These are phyloP conservation scores for Phytophthora aleatoria DNA, from an alignment of 352 stramenopile species.

Conservation along the genomic window DNA sequence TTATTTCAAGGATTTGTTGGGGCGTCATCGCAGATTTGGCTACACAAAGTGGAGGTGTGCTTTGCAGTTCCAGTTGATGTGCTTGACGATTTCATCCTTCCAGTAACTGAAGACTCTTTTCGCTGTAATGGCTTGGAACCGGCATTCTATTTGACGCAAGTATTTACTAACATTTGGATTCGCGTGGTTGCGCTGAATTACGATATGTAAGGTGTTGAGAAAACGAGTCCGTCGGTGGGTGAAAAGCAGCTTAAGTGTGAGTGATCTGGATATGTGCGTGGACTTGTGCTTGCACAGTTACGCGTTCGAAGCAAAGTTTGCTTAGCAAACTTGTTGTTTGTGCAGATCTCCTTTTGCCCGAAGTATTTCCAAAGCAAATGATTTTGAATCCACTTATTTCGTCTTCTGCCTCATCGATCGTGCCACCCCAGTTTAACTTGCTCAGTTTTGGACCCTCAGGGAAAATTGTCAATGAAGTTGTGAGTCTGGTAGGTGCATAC, in stretches of 20 bases:
- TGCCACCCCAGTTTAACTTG: too few relatives aligned
- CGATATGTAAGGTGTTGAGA: neutral
- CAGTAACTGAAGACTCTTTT: neutral
- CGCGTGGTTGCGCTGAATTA: neutral
- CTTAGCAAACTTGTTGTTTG: too few relatives aligned
- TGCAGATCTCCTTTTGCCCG: too few relatives aligned
- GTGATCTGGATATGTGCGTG: too few relatives aligned
- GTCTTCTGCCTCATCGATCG: too few relatives aligned
- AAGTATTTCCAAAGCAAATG: too few relatives aligned
- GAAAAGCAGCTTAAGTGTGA: neutral
- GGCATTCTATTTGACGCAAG: neutral
- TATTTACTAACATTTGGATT: neutral
- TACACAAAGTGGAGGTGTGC: neutral
- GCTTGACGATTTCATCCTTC: neutral
- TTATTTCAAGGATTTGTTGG: neutral
- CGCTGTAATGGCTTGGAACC: neutral
- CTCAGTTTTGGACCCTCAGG: too few relatives aligned
- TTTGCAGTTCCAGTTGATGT: slow-evolving; percentile 1
- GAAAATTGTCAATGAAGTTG: too few relatives aligned
- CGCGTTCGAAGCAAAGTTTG: too few relatives aligned
- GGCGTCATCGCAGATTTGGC: neutral
- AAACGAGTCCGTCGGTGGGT: neutral
- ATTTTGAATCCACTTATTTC: too few relatives aligned
- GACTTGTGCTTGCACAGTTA: too few relatives aligned
- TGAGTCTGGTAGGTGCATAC: too few relatives aligned